Evolutionary conservation across 2,329 filamentous ascomycete species (phyloP).

Genomic region (Fusarium redolens): DNA sequence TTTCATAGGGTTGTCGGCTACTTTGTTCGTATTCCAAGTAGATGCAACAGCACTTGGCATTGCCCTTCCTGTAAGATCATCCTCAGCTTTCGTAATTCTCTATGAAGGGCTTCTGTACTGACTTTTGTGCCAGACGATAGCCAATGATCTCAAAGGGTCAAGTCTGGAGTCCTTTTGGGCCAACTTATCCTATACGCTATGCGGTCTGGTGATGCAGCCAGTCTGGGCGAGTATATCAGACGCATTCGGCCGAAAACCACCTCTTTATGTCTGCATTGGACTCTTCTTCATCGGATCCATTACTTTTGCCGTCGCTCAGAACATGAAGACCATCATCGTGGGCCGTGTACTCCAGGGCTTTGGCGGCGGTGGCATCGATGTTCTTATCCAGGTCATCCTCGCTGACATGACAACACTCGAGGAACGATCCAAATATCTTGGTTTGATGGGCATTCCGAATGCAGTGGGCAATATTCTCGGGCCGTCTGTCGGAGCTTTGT

Average conservation of each 20-base stretch:
- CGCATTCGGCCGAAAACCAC: slow-evolving; percentile 19
- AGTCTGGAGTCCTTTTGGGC: slow-evolving; percentile 24
- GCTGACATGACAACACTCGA: slow-evolving; percentile 14
- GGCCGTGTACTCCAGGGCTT: slow-evolving; percentile 17
- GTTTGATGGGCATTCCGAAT: slow-evolving; percentile 10
- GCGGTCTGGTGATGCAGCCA: slow-evolving; percentile 20
- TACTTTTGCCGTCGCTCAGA: slow-evolving; percentile 11
- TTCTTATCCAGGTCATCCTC: slow-evolving; percentile 12
- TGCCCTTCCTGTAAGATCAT: slow-evolving; percentile 1
- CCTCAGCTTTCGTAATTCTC: neutral
- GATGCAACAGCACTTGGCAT: slow-evolving; percentile 23
- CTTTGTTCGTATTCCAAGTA: slow-evolving; percentile 9
- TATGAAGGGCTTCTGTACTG: neutral
- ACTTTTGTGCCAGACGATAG: neutral
- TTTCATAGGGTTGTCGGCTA: slow-evolving; percentile 10
- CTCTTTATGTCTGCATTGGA: neutral
- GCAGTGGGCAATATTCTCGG: slow-evolving; percentile 14
- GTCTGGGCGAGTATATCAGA: slow-evolving; percentile 19
- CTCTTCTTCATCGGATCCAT: slow-evolving; percentile 13
- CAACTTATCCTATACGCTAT: slow-evolving; percentile 12
- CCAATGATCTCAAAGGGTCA: slow-evolving; percentile 12
- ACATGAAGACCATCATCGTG: slow-evolving; percentile 10
- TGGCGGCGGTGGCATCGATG: slow-evolving; percentile 15
- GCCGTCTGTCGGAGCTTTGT: neutral
- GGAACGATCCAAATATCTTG: slow-evolving; percentile 8